Conservation (phyloP, 1,284 basidiomycete species). For the Ceratobasidium theobromae region DNA sequence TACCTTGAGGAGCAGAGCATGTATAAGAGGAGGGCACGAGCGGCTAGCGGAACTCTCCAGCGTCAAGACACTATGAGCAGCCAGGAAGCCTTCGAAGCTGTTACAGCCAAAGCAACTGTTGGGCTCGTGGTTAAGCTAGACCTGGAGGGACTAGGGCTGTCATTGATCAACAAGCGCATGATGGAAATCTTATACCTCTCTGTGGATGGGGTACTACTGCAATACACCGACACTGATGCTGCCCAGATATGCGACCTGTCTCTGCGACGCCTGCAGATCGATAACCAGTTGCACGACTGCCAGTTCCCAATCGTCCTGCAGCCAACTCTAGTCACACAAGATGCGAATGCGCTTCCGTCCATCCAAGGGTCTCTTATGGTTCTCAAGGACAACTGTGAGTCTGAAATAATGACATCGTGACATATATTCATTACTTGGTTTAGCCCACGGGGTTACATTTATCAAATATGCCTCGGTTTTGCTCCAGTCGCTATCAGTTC, state of each 20-base stretch:
- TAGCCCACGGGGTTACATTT: slow-evolving; percentile 87
- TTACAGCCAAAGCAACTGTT: slow-evolving; percentile 71
- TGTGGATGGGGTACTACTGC: slow-evolving; percentile 77
- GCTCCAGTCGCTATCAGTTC: slow-evolving; percentile 92
- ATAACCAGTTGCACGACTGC: slow-evolving; percentile 97
- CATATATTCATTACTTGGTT: not conserved
- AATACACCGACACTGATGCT: slow-evolving; percentile 80
- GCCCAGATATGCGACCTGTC: slow-evolving; percentile 82
- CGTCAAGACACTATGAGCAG: slow-evolving; percentile 72
- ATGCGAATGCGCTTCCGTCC: slow-evolving; percentile 81
- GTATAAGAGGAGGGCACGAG: slow-evolving; percentile 77
- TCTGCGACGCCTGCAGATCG: slow-evolving; percentile 91
- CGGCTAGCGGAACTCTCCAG: slow-evolving; percentile 52
- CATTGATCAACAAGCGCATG: slow-evolving; percentile 85
- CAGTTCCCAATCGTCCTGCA: slow-evolving; percentile 95
- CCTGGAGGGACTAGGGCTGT: slow-evolving; percentile 90
- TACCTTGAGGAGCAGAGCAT: slow-evolving; percentile 86
- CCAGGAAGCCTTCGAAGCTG: slow-evolving; percentile 83
- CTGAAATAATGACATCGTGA: not conserved
- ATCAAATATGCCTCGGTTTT: slow-evolving; percentile 97
- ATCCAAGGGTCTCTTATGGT: slow-evolving; percentile 87
- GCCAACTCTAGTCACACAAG: slow-evolving; percentile 87
- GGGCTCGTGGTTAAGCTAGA: slow-evolving; percentile 73
- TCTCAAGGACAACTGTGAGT: slow-evolving; percentile 87
- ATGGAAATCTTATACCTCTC: slow-evolving; percentile 91